Evolutionary conservation across 2,329 filamentous ascomycete genomes (phyloP), one percentile per base, ranked within the genome.

Genomic region (Aspergillus floridensis): DNA sequence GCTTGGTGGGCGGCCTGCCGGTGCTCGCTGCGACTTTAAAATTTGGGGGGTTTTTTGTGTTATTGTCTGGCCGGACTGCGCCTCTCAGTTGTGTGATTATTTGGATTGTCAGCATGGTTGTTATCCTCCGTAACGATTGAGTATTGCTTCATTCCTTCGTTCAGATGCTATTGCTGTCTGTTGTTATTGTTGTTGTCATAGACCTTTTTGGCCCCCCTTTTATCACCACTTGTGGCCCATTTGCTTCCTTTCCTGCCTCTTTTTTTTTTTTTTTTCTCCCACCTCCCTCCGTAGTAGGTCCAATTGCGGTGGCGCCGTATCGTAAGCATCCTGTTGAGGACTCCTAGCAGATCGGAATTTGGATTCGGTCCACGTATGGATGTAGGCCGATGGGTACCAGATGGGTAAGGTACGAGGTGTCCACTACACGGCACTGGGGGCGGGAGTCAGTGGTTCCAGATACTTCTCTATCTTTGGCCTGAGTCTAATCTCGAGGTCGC

Each of bases 341-440:
- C 14, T 58, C 59, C 53, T 62, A 38, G 41, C 58, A 56, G 58
- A 32, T 60, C 54, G 53, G 53, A 53, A 55, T 60, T 62, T 49
- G 51, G 53, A 55, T 60, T 53, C 41, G 38, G 53, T 53, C 31
- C 41, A 51, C n/a, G 46, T 49, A 31, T n/a, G 26, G 24, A 19
- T 24, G 46, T 59, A 59, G 57, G 50, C 52, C 57, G 52, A 59
- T 59, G 49, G 11, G 35, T 56, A 56, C 57, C 35, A 49, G 35
- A 54, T 48, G 56, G 49, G 49, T 51, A 49, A 59, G 49, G 16
- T 50, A 35, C 44, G 24, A 29, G 7, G 26, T 29, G 26, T 29
- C 26, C 19, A 52, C 4, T 5, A 24, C 50, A 38, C 32, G 22
- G 50, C 6, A 26, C 50, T 54, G 52, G 52, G 38, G 52, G 52